These are phyloP conservation scores for Lunularia cruciata DNA, from an alignment of 225 moss, liverwort and hornwort genomes.

Conservation along the genomic window DNA sequence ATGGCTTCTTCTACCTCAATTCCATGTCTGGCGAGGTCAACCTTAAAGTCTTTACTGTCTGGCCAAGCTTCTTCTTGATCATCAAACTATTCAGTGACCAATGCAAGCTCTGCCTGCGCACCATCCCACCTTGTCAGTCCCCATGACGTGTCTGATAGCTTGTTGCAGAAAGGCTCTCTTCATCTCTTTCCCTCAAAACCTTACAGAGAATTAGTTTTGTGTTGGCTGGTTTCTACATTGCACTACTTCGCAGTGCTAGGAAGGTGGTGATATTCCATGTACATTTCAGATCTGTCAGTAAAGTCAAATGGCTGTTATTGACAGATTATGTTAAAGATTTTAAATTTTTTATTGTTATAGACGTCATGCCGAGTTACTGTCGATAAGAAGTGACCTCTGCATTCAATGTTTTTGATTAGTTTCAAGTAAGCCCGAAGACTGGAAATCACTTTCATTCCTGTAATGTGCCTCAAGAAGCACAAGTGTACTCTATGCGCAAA, in stretches of 20 bases:
- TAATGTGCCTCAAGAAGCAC: constrained; percentile 34
- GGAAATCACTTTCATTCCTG: constrained; percentile 30
- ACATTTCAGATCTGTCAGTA: constrained; percentile 52
- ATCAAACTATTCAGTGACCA: constrained; percentile 42
- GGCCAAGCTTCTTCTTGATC: constrained; percentile 37
- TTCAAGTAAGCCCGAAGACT: constrained; percentile 29
- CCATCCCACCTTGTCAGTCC: constrained; percentile 34
- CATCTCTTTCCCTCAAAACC: constrained; percentile 35
- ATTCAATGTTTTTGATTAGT: constrained; percentile 42
- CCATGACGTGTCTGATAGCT: constrained; percentile 39
- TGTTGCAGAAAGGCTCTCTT: constrained; percentile 40
- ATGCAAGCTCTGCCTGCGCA: constrained; percentile 44
- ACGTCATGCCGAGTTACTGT: constrained; percentile 38
- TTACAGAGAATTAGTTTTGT: constrained; percentile 55
- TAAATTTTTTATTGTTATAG: constrained; percentile 41
- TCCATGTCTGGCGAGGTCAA: constrained; percentile 30
- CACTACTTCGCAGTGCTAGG: constrained; percentile 35
- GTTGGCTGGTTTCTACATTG: constrained; percentile 50
- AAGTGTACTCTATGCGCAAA: constrained; percentile 44
- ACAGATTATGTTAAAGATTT: constrained; percentile 52
- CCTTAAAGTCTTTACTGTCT: constrained; percentile 32
- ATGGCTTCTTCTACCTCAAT: constrained; percentile 32
- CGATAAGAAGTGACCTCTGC: constrained; percentile 37
- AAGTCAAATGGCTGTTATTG: constrained; percentile 45
- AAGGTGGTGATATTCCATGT: constrained; percentile 54